phyloP scores from a whole-genome alignment of 1,284 basidiomycete genomes.

The Moniliophthora roreri region DNA sequence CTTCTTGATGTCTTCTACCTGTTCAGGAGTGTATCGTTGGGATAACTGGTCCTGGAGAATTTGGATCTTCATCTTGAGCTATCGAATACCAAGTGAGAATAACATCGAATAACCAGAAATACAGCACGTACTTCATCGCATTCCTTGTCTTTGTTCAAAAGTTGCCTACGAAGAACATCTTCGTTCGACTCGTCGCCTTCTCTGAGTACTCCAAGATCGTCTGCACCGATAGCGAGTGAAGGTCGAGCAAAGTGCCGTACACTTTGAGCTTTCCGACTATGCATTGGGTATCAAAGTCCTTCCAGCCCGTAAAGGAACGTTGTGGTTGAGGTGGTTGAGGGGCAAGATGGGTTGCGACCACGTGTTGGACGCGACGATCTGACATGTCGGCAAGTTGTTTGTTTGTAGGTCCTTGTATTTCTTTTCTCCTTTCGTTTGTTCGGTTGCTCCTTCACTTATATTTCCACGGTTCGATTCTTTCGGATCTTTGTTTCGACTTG shows the following conservation, averaged over 20 bases:
- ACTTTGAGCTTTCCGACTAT: not conserved
- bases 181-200: slow-evolving; percentile 62
- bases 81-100: slow-evolving; percentile 1
- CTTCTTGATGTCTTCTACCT: slow-evolving; percentile 59
- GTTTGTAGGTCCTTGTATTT: not conserved
- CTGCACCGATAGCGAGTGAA: slow-evolving; percentile 36
- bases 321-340: not conserved
- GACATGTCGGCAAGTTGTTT: not conserved
- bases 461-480: slow-evolving; percentile 5
- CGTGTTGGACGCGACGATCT: slow-evolving; percentile 1
- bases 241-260: not conserved
- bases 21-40: slow-evolving; percentile 63
- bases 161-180: slow-evolving; percentile 58
- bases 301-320: not conserved
- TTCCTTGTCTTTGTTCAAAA: slow-evolving; percentile 71
- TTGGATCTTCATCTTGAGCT: slow-evolving; percentile 63
- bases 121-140: slow-evolving; percentile 56
- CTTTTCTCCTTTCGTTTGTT: not conserved
- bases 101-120: not conserved
- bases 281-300: too few relatives aligned
- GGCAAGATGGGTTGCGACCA: not conserved
- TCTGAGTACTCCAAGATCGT: slow-evolving; percentile 61
- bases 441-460: not conserved
- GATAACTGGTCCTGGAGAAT: slow-evolving; percentile 61
- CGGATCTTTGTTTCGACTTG: not conserved